These are phyloP conservation scores for Schizopora paradoxa DNA, from an alignment of 1,284 basidiomycete species.

Conservation along the genomic window DNA sequence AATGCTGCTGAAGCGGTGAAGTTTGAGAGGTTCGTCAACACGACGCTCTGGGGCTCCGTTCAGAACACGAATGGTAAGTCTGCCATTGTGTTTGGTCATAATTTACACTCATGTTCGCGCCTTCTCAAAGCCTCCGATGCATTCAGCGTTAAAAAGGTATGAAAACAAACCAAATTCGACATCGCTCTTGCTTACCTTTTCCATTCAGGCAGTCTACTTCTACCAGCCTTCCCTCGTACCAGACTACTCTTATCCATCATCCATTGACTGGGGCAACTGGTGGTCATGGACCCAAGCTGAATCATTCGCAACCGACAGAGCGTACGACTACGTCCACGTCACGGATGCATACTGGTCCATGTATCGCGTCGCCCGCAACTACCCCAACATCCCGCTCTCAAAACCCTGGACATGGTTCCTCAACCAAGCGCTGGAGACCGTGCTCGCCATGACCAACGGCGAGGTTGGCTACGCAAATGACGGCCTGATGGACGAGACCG, in stretches of 20 bases:
- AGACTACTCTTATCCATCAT: constrained; percentile 43
- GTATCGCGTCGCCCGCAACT: constrained; percentile 55
- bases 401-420: constrained; percentile 54
- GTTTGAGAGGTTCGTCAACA: constrained; percentile 45
- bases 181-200: constrained; percentile 3
- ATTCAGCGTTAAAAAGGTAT: constrained; percentile 43
- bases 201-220: constrained; percentile 44
- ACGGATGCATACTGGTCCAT: constrained; percentile 52
- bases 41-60: constrained; percentile 45
- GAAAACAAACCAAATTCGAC: not conserved
- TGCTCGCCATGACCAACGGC: constrained; percentile 43
- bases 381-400: constrained; percentile 41
- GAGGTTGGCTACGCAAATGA: constrained; percentile 42
- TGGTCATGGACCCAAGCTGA: constrained; percentile 52
- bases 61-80: constrained; percentile 45
- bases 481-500: constrained; percentile 57
- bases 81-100: not conserved
- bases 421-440: constrained; percentile 48
- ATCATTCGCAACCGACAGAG: constrained; percentile 46
- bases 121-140: constrained; percentile 28
- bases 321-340: constrained; percentile 58
- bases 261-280: constrained; percentile 50
- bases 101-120: not conserved
- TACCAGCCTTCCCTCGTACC: constrained; percentile 44
- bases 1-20: constrained; percentile 47